phyloP scores from a whole-genome alignment of 805 yeast species.

The Grigorovia transvaalensis region DNA sequence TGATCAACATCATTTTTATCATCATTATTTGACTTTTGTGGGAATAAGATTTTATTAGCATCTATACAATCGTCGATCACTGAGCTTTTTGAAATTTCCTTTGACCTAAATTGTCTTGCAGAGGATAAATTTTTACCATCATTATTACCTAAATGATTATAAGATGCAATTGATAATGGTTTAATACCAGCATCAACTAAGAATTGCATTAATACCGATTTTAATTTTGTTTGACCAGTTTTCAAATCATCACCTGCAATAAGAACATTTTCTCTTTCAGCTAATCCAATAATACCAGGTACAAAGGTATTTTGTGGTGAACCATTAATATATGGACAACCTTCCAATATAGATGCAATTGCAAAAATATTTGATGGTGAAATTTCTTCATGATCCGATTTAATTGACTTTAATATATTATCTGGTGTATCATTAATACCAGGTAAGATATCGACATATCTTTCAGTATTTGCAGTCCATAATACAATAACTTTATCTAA shows the following conservation, averaged over 20 bases:
- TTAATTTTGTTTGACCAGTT: slow-evolving; percentile 91
- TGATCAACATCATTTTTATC: slow-evolving; percentile 76
- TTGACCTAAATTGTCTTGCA: slow-evolving; percentile 87
- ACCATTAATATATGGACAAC: slow-evolving; percentile 85
- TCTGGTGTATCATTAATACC: slow-evolving; percentile 88
- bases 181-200: slow-evolving; percentile 95
- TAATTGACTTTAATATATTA: slow-evolving; percentile 62
- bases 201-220: slow-evolving; percentile 93
- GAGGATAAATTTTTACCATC: slow-evolving; percentile 90
- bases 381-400: slow-evolving; percentile 69
- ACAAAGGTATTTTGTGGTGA: slow-evolving; percentile 97
- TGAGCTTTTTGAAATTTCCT: slow-evolving; percentile 86
- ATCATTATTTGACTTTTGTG: slow-evolving; percentile 42
- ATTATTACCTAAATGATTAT: slow-evolving; percentile 92
- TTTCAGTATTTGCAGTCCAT: slow-evolving; percentile 97
- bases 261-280: slow-evolving; percentile 62
- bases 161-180: slow-evolving; percentile 89
- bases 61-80: slow-evolving; percentile 93
- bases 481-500: slow-evolving; percentile 83
- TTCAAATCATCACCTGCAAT: slow-evolving; percentile 98
- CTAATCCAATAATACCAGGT: slow-evolving; percentile 86
- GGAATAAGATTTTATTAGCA: slow-evolving; percentile 70
- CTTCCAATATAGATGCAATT: slow-evolving; percentile 82
- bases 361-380: slow-evolving; percentile 94
- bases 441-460: slow-evolving; percentile 64